Evolutionary conservation across 1,284 basidiomycete genomes (phyloP).

Genomic region (Tilletia setariae): DNA sequence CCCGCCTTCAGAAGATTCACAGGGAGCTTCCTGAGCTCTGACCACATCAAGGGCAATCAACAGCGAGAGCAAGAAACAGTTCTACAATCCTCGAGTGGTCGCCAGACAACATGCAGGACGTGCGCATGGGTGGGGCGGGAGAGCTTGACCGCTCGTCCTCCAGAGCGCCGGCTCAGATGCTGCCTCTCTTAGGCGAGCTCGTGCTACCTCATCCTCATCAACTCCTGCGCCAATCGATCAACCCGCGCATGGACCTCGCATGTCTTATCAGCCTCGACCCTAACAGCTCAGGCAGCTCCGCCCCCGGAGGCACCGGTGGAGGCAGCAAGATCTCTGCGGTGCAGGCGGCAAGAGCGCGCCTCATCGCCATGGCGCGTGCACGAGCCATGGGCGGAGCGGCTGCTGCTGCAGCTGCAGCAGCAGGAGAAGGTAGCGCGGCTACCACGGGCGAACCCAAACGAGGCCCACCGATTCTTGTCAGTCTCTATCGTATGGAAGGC

Average conservation of each 20-base stretch:
- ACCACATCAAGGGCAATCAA: no score
- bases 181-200: constrained; percentile 11
- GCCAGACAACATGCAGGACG: not conserved
- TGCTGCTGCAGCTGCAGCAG: not conserved
- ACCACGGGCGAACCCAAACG: constrained; percentile 26
- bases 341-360: not conserved
- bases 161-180: not conserved
- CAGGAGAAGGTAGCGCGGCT: not conserved
- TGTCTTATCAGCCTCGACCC: constrained; percentile 22
- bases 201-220: not conserved
- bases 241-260: constrained; percentile 38
- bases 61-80: no score
- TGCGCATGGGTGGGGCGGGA: not conserved
- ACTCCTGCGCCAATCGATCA: constrained; percentile 27
- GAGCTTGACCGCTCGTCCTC: not conserved
- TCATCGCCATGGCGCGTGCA: constrained; percentile 10
- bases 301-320: not conserved
- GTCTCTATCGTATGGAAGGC: constrained; percentile 32
- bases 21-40: no score
- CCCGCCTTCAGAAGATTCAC: no score
- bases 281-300: not conserved
- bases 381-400: constrained; percentile 5
- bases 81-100: no score
- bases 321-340: not conserved
- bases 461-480: constrained; percentile 29